Evolutionary conservation across 1,139 yeast species (phyloP).

Genomic region (Magnusiomyces ingens): DNA sequence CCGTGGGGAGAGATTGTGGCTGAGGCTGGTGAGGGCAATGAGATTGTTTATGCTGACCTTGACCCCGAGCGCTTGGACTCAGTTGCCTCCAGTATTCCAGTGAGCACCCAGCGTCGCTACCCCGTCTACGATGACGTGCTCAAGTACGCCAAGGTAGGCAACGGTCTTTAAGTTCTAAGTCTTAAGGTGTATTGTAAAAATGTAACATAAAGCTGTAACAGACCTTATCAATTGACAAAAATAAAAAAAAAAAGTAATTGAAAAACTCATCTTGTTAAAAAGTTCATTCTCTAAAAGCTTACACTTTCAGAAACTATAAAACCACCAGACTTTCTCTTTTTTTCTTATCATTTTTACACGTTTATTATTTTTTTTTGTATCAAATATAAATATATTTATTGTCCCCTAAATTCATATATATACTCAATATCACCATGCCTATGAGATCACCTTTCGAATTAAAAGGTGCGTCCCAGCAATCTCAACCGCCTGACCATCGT

Average conservation of each 20-base stretch:
- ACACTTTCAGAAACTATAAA: no score
- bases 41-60: slow-evolving; percentile 70
- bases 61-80: slow-evolving; percentile 56
- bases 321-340: no score
- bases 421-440: no score
- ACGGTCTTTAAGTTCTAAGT: neutral
- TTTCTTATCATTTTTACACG: no score
- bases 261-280: neutral
- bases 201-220: neutral
- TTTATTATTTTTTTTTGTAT: no score
- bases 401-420: no score
- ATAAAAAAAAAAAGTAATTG: neutral
- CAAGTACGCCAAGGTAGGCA: slow-evolving; percentile 1
- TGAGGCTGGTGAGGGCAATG: slow-evolving; percentile 84
- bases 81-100: slow-evolving; percentile 70
- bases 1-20: slow-evolving; percentile 76
- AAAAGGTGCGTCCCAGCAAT: no score
- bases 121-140: slow-evolving; percentile 71
- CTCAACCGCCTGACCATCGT: no score
- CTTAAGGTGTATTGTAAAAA: neutral
- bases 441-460: no score
- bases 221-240: neutral
- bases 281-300: no score
- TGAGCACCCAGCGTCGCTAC: slow-evolving; percentile 71
- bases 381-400: no score